Evolutionary conservation across 148 eudicot genomes (phyloP).

Genomic region (Camellia lanceoleosa): DNA sequence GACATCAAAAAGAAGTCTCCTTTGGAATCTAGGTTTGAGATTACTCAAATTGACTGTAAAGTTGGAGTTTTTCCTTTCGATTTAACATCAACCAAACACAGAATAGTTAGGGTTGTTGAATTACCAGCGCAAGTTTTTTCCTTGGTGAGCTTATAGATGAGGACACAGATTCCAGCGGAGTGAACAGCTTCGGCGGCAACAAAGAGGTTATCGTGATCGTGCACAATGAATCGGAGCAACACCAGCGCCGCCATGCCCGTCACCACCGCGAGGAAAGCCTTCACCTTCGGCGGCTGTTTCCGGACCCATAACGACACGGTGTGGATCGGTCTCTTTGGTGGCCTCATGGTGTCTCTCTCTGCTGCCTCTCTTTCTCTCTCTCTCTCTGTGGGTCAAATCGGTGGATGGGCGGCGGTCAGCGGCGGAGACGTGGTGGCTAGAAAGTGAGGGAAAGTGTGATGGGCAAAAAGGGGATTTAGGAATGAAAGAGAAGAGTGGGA

Average conservation of each 20-base stretch:
- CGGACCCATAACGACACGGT: conserved; percentile 50
- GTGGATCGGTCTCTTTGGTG: conserved; percentile 63
- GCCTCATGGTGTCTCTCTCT: conserved; percentile 34
- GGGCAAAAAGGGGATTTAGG: neutral
- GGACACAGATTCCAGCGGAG: conserved; percentile 64
- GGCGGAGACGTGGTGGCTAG: neutral
- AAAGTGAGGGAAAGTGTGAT: neutral
- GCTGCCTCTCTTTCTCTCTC: too few relatives aligned
- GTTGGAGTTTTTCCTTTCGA: too few relatives aligned
- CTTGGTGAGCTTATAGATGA: conserved; percentile 71
- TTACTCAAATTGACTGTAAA: too few relatives aligned
- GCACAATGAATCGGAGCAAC: conserved; percentile 53
- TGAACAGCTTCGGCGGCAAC: conserved; percentile 86
- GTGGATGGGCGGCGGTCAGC: neutral
- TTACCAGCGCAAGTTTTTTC: conserved; percentile 88
- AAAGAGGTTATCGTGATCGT: conserved; percentile 75
- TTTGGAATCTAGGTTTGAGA: too few relatives aligned
- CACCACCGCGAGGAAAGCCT: conserved; percentile 73
- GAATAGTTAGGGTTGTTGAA: neutral
- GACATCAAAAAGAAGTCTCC: too few relatives aligned
- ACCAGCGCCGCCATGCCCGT: conserved; percentile 63
- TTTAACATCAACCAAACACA: too few relatives aligned
- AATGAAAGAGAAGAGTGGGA: neutral
- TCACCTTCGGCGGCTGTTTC: conserved; percentile 82
- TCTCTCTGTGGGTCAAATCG: neutral